Evolutionary conservation across 1,139 yeast genomes (phyloP), one percentile per base, ranked within the genome.

Genomic region (Zygosaccharomyces pseudobailii): DNA sequence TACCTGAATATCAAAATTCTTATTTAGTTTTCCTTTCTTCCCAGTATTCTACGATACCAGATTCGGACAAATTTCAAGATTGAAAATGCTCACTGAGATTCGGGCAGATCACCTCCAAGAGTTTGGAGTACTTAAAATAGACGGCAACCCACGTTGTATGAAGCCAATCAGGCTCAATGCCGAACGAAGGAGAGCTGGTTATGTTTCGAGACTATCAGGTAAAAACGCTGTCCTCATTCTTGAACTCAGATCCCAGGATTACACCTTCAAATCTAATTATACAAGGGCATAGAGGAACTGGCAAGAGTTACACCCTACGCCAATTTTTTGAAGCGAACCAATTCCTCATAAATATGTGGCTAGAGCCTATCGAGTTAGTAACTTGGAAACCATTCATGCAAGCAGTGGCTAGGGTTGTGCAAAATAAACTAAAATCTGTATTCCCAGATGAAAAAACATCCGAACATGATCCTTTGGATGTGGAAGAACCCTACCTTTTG

Each of bases 321-420:
- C 47, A 54, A 21, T 53, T 51, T 31, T 56, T 62, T 10, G 49
- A 51, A 4, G 40, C 40, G 3, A 52, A 56, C 31, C 49, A 52
- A 5, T 46, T 52, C 3, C 21, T 61, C 6, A 45, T 51, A 2
- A 40, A 48, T 40, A 56, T 55, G 8, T 56, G 59, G 55, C 42
- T 63, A 17, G 54, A 55, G 33, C 62, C 65, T 1, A 55, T 54
- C 19, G 66, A 62, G 39, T 48, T 61, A 27, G 65, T 64, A 5
- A 53, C 65, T 4, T 57, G 66, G 64, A 64, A 63, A 43, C 62
- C 66, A 4, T 48, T 63, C 6, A 46, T 62, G 43, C 66, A 62
- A 48, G 62, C 64, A 1, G 54, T 63, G 9, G 57, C 62, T 3
- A 56, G 64, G 42, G 46, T 49, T 5, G 46, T 59, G 6, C 61